Percentiles rank a stretch among this genome's conserved stretches.
phyloP scores from a whole-genome alignment of 2,329 filamentous ascomycete species.

The Pseudocercospora eumusae region DNA sequence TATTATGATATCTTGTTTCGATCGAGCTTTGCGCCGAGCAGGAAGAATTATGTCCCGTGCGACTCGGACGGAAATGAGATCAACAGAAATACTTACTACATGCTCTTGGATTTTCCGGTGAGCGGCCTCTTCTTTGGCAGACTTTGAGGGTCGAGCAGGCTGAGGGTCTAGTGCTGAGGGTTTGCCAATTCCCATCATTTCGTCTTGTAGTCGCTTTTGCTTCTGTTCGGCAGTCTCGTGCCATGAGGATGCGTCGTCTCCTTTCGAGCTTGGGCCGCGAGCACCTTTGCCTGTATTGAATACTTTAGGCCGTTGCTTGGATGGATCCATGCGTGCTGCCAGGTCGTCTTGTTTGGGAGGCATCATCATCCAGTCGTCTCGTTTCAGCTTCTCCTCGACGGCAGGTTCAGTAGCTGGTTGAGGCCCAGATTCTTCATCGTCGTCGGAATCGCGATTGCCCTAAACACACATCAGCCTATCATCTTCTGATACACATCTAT shows the following conservation, averaged over 20 bases:
- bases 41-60: neutral
- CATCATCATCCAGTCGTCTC: slow-evolving; percentile 68
- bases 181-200: slow-evolving; percentile 71
- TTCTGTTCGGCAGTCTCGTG: slow-evolving; percentile 91
- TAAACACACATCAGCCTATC: neutral
- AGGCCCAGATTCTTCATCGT: slow-evolving; percentile 31
- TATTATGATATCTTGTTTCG: slow-evolving; percentile 5
- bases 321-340: slow-evolving; percentile 71
- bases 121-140: slow-evolving; percentile 24
- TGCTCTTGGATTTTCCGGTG: slow-evolving; percentile 58
- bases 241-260: slow-evolving; percentile 66
- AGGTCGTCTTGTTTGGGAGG: slow-evolving; percentile 54
- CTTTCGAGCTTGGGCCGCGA: slow-evolving; percentile 43
- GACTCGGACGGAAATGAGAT: neutral
- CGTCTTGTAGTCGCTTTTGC: slow-evolving; percentile 73
- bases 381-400: slow-evolving; percentile 50
- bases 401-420: slow-evolving; percentile 27
- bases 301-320: slow-evolving; percentile 76
- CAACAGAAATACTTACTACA: slow-evolving; percentile 52
- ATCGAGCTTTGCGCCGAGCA: neutral
- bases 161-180: slow-evolving; percentile 43
- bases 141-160: slow-evolving; percentile 17
- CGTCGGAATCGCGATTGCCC: slow-evolving; percentile 24
- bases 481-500: neutral
- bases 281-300: slow-evolving; percentile 73